A percentile compares a stretch with the other conserved stretches of the same genome.
phyloP scores from a whole-genome alignment of 768 basidiomycete species.

The Tulasnella sp. region DNA sequence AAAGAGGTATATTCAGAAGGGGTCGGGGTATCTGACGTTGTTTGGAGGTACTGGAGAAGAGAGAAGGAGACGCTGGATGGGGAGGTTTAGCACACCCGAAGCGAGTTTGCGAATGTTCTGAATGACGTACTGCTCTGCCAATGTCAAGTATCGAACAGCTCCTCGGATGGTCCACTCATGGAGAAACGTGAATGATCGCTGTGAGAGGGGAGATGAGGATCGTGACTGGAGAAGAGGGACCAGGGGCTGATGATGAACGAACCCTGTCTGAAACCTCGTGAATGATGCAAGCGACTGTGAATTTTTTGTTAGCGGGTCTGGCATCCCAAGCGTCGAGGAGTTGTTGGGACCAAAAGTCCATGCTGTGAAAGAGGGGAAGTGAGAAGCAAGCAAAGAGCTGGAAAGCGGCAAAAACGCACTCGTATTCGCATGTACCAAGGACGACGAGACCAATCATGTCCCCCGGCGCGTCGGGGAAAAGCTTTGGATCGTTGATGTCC shows the following conservation, averaged over 20 bases:
- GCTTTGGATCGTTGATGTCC: background rate
- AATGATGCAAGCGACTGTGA: conserved; percentile 39
- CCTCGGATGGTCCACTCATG: conserved; percentile 35
- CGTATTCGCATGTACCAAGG: conserved; percentile 42
- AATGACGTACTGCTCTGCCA: conserved; percentile 37
- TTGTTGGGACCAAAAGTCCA: background rate
- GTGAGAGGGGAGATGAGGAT: background rate
- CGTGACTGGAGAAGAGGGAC: background rate
- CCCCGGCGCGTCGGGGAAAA: background rate
- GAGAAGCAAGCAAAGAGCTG: background rate
- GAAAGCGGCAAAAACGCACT: conserved; percentile 29
- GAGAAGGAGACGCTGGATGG: background rate
- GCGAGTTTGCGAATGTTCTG: background rate
- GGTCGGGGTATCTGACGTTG: background rate
- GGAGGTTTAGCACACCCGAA: background rate
- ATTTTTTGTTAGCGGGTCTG: conserved; percentile 34
- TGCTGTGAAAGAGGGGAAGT: background rate
- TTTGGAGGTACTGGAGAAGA: background rate
- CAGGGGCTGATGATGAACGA: background rate
- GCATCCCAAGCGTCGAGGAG: conserved; percentile 30
- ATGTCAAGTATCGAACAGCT: conserved; percentile 36
- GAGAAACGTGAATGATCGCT: conserved; percentile 31
- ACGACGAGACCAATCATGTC: conserved; percentile 35
- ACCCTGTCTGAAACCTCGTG: conserved; percentile 32
- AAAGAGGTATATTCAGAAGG: background rate